Base-by-base conservation (phyloP, 768 basidiomycete genomes). In the Boletus subcaerulescens region DNA sequence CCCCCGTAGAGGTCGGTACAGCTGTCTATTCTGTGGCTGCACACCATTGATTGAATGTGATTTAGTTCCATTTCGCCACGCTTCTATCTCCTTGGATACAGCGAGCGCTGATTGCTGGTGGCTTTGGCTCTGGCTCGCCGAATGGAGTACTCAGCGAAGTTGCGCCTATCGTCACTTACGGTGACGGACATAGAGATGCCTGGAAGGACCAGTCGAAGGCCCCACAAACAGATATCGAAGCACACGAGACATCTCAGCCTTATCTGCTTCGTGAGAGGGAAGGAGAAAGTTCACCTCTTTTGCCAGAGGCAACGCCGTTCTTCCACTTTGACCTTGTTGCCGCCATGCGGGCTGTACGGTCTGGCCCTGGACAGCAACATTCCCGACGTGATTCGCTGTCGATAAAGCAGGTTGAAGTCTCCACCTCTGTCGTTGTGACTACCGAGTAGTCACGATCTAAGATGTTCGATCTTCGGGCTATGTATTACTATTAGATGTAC, bases 61-160 rank as follows among this genome's bases (percentile, higher is more conserved):
- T 76, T 33, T 68, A 93, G 81, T 98, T 97, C 80, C 96, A 98
- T 75, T 99, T 99, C 68, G 88, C 92, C 5, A 84, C 89, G 35
- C 78, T 98, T 35, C 82, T 95, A 51, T 93, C 92, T 2, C 93
- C 93, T 0, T 99, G 95, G 96, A 91, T 93, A 55, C 84, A 89
- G 51, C 88, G 95, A 47, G 91, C 91, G 5, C 79, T 95, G 33
- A 74, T 93, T 45, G 92, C 94, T 5, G 95, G 89, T 55, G 93
- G 93, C 3, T 98, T 98, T 67, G 96, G 96, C 9, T 78, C 78
- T 18, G 89, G 91, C n/a, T 67, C 69, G 14, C 67, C 77, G 3
- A 56, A 73, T 10, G 69, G 65, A 18, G 59, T 71, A 0, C 78
- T 78, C 12, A 74, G 72, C 20, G 94, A 96, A 62, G 76, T 95